phyloP scores from a whole-genome alignment of 371 early-diverging fungal species.

The Amoeboaphelidium protococcarum region DNA sequence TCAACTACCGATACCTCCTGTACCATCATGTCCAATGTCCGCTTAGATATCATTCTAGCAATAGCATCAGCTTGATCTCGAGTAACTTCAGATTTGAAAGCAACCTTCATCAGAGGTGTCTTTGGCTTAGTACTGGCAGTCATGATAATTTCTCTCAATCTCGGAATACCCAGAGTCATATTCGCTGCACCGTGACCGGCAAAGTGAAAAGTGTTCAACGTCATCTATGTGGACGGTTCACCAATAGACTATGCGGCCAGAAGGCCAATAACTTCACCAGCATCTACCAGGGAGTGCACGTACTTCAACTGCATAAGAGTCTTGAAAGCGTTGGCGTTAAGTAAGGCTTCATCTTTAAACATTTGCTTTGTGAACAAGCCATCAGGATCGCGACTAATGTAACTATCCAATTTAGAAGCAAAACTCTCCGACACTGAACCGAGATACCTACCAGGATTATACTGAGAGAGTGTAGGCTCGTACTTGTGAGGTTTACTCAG shows the following conservation, averaged over 20 bases:
- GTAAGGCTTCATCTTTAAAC: constrained; percentile 8
- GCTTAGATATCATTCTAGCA: neutral
- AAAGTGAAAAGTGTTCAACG: constrained; percentile 99
- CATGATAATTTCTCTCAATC: constrained; percentile 98
- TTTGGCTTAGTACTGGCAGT: constrained; percentile 80
- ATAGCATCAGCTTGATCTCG: constrained; percentile 27
- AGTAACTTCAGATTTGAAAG: constrained; percentile 31
- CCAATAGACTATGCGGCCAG: constrained; percentile 97
- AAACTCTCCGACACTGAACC: constrained; percentile 78
- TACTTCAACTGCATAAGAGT: constrained; percentile 80
- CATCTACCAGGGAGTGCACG: constrained; percentile 72
- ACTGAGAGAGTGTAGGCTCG: constrained; percentile 48
- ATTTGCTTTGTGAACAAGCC: no score
- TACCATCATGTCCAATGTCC: neutral
- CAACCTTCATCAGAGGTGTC: constrained; percentile 83
- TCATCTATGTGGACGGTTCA: constrained; percentile 99
- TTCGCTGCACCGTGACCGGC: constrained; percentile 99
- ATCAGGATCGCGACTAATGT: constrained; percentile 33
- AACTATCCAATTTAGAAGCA: constrained; percentile 22
- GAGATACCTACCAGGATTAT: constrained; percentile 49
- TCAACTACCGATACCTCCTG: neutral
- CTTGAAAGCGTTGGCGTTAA: constrained; percentile 36
- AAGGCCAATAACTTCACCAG: constrained; percentile 96
- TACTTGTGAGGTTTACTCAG: constrained; percentile 41
- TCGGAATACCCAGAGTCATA: constrained; percentile 97